Percentiles rank a stretch among this genome's conserved stretches.
Evolutionary conservation across 257 asterid genomes (phyloP).

Genomic region (Przewalskia tangutica): DNA sequence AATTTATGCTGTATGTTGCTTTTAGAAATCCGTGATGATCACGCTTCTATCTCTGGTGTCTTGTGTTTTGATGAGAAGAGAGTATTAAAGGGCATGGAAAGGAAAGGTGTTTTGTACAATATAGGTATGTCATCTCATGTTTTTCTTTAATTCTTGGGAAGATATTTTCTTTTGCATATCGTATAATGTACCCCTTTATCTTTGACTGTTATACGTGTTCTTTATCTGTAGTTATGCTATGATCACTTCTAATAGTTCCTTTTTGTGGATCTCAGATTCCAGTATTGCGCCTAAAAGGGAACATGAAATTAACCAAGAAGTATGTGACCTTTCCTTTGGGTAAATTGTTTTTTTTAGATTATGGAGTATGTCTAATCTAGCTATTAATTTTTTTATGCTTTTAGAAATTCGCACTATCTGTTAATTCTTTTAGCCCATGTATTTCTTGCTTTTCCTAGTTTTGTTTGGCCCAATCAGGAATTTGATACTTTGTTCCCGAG

Average conservation of each 20-base stretch:
- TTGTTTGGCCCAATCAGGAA: neutral
- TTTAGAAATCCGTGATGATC: conserved; percentile 54
- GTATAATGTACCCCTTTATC: neutral
- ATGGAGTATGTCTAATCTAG: neutral
- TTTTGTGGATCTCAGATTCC: conserved; percentile 7
- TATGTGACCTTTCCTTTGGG: conserved; percentile 6
- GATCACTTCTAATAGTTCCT: neutral
- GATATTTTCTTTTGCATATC: neutral
- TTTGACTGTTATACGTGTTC: neutral
- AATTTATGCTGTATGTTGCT: conserved; percentile 53
- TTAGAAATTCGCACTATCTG: neutral
- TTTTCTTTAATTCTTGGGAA: neutral
- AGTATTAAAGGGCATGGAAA: conserved; percentile 33
- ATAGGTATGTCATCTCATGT: conserved; percentile 34
- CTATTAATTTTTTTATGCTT: neutral
- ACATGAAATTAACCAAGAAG: conserved; percentile 3
- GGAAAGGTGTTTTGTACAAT: conserved; percentile 40
- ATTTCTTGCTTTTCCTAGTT: neutral
- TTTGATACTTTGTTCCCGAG: neutral
- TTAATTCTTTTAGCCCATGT: neutral
- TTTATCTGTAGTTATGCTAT: neutral
- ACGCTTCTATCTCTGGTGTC: conserved; percentile 54
- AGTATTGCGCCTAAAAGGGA: neutral
- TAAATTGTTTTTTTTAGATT: neutral
- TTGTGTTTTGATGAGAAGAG: conserved; percentile 46